Percentiles rank a stretch among this genome's conserved stretches.
phyloP scores from a whole-genome alignment of 805 yeast species.

The Starmerella bombicola region DNA sequence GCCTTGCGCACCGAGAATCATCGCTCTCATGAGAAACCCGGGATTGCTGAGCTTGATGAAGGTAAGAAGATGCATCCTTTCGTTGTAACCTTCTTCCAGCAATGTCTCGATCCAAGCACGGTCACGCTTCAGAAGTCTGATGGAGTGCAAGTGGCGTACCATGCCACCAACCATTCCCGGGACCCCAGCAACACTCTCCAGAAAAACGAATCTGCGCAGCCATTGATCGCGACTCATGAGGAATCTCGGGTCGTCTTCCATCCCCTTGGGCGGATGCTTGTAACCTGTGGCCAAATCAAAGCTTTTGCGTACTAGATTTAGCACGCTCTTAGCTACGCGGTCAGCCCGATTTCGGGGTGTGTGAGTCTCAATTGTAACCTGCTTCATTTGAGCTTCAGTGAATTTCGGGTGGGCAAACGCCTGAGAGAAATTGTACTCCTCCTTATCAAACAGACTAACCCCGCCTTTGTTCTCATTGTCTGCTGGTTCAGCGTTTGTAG shows the following conservation, averaged over 20 bases:
- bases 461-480: not conserved
- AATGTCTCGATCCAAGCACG: conserved; percentile 7
- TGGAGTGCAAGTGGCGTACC: conserved; percentile 8
- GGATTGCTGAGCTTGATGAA: conserved; percentile 3
- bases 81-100: conserved; percentile 8
- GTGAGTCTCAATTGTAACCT: not conserved
- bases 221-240: conserved; percentile 1
- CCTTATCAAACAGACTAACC: not conserved
- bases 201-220: conserved; percentile 4
- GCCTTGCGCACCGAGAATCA: conserved; percentile 5
- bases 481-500: too few species aligned
- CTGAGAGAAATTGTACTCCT: not conserved
- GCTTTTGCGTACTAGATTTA: not conserved
- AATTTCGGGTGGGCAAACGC: not conserved
- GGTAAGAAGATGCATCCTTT: conserved; percentile 6
- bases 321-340: not conserved
- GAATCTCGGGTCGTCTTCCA: conserved; percentile 2
- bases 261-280: conserved; percentile 5
- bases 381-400: not conserved
- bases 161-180: conserved; percentile 11
- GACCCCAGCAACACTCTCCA: conserved; percentile 8
- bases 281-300: conserved; percentile 5
- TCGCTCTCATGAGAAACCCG: conserved; percentile 3
- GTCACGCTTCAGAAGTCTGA: conserved; percentile 4
- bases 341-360: not conserved